Conservation (phyloP, 306 rosid genomes). For the Albizia julibrissin region DNA sequence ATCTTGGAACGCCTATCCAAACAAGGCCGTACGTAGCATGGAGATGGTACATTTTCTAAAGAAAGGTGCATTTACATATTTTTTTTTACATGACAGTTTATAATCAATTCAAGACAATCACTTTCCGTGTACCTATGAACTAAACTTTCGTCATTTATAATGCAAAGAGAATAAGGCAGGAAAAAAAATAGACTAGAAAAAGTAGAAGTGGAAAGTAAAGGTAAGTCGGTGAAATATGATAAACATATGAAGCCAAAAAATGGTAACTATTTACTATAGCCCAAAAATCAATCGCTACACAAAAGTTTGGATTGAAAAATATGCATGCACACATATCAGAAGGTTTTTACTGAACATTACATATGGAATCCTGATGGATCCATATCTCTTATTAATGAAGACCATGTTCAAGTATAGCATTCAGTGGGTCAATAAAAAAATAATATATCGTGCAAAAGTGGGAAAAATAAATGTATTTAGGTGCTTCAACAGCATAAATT, state of each 20-base stretch:
- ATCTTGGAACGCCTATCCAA: background rate
- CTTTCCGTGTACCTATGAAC: background rate
- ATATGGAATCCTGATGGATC: background rate
- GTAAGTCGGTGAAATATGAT: background rate
- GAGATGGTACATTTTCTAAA: slow-evolving; percentile 12
- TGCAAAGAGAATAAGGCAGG: background rate
- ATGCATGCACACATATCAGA: slow-evolving; percentile 2
- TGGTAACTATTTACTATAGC: background rate
- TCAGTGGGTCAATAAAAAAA: background rate
- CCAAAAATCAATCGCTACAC: background rate
- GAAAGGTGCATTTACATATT: background rate
- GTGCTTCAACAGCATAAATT: background rate
- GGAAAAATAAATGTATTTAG: background rate
- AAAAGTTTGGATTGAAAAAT: background rate
- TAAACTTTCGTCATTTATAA: background rate
- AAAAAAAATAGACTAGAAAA: background rate
- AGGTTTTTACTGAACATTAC: background rate
- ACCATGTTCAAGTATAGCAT: background rate
- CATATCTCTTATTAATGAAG: background rate
- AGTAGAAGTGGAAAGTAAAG: background rate
- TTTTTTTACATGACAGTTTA: background rate
- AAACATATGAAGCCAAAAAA: background rate
- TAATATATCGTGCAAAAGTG: background rate
- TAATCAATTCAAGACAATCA: background rate
- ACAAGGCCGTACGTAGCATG: background rate